Base-by-base conservation (phyloP, 2,329 filamentous ascomycete species). In the Stagonosporopsis rhizophila region DNA sequence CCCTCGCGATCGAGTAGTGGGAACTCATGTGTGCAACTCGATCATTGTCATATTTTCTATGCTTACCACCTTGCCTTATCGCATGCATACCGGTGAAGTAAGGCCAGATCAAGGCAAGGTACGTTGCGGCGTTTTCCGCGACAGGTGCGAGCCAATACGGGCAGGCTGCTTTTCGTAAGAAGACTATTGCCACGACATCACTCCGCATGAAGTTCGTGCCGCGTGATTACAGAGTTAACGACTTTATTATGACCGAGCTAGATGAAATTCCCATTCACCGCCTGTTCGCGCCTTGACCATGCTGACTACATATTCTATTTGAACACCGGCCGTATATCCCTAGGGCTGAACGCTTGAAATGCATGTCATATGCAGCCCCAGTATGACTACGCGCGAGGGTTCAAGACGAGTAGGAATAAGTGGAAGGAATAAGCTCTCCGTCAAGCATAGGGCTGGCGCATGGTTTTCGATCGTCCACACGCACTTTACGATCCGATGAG, bases 71-170 rank as follows among this genome's bases (percentile, higher is more conserved):
- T 44, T 46, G 45, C 59, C 58, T 65, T 64, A 60, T 60, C 59
- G 61, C 50, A 58, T 48, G 45, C 50, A 46, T 60, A 61, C 61
- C 61, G 64, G 61, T 63, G 60, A 67, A 54, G 37, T 28, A 40
- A 44, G 37, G 35, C 38, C 42, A 40, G 46, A 25, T 30, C 38
- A 35, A 38, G 32, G 25, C 47, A 17, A 52, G 23, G 38, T 32
- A 30, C 37, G 37, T 30, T 15, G 20, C 37, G 38, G 50, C 50
- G 34, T 38, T 20, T 28, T 12, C 22, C 22, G 22, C 23, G 17
- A 23, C 4, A 17, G 15, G 23, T 19, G 4, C 17, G 9, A 20
- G 19, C 53, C 44, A 44, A 44, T 48, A 41, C 51, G 50, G 50
- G 52, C 32, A 55, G 58, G 55, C 51, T 52, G 46, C 44, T 47